Percentiles rank a stretch among this genome's conserved stretches.
phyloP scores from a whole-genome alignment of 2,329 filamentous ascomycete species.

The Fusarium sp. region DNA sequence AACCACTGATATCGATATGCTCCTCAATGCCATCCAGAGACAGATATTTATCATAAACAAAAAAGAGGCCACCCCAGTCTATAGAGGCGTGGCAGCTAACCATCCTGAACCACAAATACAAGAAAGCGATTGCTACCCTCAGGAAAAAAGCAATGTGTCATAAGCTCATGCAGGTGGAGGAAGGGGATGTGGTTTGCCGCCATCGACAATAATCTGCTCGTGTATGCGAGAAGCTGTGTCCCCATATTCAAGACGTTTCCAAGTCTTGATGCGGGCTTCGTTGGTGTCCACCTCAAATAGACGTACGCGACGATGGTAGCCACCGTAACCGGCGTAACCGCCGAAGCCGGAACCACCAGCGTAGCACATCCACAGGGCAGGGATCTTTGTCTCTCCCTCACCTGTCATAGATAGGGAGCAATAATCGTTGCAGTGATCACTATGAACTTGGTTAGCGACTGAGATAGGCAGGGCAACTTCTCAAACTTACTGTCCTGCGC shows the following conservation, averaged over 20 bases:
- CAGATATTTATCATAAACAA: constrained; percentile 20
- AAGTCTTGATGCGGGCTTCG: constrained; percentile 87
- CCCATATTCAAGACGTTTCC: constrained; percentile 85
- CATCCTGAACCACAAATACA: constrained; percentile 30
- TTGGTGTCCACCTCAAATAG: constrained; percentile 96
- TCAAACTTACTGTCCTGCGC: constrained; percentile 84
- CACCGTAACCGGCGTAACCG: constrained; percentile 91
- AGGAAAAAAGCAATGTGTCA: constrained; percentile 14
- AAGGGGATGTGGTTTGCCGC: constrained; percentile 57
- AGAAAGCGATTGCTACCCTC: constrained; percentile 16
- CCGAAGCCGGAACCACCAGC: constrained; percentile 92
- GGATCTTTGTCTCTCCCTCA: constrained; percentile 61
- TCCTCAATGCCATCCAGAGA: constrained; percentile 22
- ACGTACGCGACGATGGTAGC: constrained; percentile 84
- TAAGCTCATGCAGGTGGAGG: constrained; percentile 29
- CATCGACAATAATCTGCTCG: constrained; percentile 74
- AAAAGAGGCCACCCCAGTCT: constrained; percentile 20
- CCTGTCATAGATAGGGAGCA: constrained; percentile 74
- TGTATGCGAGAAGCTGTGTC: constrained; percentile 66
- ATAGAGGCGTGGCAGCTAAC: constrained; percentile 20
- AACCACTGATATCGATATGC: constrained; percentile 10
- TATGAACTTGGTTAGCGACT: constrained; percentile 39
- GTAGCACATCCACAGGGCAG: constrained; percentile 97
- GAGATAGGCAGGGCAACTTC: not conserved
- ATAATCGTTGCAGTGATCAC: constrained; percentile 97